phyloP scores from a whole-genome alignment of 192 early-diverging fungal species.

The Allomyces arbusculus region DNA sequence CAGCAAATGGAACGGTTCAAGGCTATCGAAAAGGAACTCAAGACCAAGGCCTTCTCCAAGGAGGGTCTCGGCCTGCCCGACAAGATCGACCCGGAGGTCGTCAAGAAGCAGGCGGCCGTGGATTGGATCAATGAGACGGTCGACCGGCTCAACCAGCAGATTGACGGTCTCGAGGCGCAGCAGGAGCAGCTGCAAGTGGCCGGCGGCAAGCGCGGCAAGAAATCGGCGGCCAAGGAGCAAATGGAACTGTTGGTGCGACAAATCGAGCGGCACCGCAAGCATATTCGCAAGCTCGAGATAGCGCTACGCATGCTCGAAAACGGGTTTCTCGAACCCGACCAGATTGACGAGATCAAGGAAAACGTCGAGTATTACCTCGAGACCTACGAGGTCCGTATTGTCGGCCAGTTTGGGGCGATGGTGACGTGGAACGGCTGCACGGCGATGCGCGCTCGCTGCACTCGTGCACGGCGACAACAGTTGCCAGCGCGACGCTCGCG shows the following conservation, averaged over 20 bases:
- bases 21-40: constrained; percentile 93
- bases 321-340: constrained; percentile 53
- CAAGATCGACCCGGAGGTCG: constrained; percentile 83
- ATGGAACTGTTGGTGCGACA: constrained; percentile 44
- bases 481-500: too few relatives aligned
- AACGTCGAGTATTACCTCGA: constrained; percentile 87
- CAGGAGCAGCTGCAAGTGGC: constrained; percentile 46
- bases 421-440: constrained; percentile 39
- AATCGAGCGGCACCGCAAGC: constrained; percentile 78
- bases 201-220: constrained; percentile 60
- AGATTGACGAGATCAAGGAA: constrained; percentile 65
- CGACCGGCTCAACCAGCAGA: constrained; percentile 64
- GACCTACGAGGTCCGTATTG: constrained; percentile 36
- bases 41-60: constrained; percentile 95
- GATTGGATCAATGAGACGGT: constrained; percentile 68
- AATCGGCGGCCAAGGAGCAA: constrained; percentile 53
- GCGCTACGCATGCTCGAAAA: constrained; percentile 85
- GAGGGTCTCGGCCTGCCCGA: constrained; percentile 64
- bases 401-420: constrained; percentile 22
- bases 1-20: constrained; percentile 99
- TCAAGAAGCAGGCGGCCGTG: constrained; percentile 67
- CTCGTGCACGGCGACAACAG: too few relatives aligned
- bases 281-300: constrained; percentile 76
- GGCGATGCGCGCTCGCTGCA: too few relatives aligned
- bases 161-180: constrained; percentile 85